Evolutionary conservation across 2,329 filamentous ascomycete species (phyloP).

Genomic region (Daldinia eschscholtzii): DNA sequence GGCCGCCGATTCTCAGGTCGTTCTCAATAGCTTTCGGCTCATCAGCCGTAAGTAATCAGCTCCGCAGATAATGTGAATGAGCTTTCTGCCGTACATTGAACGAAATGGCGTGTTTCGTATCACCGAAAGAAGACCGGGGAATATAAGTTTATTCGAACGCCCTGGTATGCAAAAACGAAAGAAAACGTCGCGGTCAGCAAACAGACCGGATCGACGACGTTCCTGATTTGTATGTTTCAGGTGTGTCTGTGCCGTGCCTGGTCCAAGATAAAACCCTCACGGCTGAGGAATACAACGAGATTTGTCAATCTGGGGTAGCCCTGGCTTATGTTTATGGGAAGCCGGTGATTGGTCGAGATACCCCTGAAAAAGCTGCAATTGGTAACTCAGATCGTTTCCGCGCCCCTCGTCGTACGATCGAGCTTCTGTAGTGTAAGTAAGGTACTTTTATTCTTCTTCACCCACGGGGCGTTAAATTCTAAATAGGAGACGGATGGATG

Average conservation of each 20-base stretch:
- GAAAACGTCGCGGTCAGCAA: slow-evolving; percentile 6
- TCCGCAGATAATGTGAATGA: background rate
- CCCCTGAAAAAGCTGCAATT: slow-evolving; percentile 14
- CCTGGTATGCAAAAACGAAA: slow-evolving; percentile 15
- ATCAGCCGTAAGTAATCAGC: background rate
- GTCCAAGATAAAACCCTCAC: background rate
- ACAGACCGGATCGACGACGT: slow-evolving; percentile 19
- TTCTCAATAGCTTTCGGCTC: background rate
- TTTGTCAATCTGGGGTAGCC: slow-evolving; percentile 37
- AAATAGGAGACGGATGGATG: background rate
- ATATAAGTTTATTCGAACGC: slow-evolving; percentile 10
- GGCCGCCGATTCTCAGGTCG: slow-evolving; percentile 19
- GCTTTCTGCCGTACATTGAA: background rate
- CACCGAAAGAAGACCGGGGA: background rate
- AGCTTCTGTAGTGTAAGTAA: background rate
- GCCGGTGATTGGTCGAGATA: slow-evolving; percentile 27
- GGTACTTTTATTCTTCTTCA: background rate
- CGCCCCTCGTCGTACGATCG: slow-evolving; percentile 22
- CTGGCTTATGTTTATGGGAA: slow-evolving; percentile 8
- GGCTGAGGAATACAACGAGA: slow-evolving; percentile 2
- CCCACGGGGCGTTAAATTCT: background rate
- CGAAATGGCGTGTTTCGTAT: background rate
- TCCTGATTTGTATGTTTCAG: slow-evolving; percentile 13
- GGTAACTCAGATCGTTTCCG: slow-evolving; percentile 22
- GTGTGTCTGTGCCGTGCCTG: slow-evolving; percentile 24